These are phyloP conservation scores for Cryptococcus sp. DNA, from an alignment of 1,284 basidiomycete species.

Conservation along the genomic window DNA sequence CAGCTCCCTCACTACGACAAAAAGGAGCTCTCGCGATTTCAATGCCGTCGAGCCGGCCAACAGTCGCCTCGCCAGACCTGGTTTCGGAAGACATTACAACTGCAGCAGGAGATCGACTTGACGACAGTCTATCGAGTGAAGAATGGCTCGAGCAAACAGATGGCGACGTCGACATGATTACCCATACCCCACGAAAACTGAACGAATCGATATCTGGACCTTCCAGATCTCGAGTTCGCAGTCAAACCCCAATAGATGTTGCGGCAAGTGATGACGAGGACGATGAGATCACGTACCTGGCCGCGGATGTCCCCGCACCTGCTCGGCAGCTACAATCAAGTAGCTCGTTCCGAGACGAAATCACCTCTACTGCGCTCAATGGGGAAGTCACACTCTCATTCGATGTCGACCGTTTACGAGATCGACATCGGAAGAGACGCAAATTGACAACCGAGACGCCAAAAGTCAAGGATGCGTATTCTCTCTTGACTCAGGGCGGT, in stretches of 20 bases:
- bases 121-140: not conserved
- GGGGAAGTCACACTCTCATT: conserved; percentile 39
- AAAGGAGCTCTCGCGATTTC: too few species aligned
- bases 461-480: conserved; percentile 28
- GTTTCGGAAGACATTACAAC: too few species aligned
- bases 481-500: conserved; percentile 18
- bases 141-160: not conserved
- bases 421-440: conserved; percentile 14
- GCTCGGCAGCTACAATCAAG: too few species aligned
- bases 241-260: too few species aligned
- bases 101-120: not conserved
- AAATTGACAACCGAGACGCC: not conserved
- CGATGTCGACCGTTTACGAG: conserved; percentile 26
- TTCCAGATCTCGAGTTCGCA: too few species aligned
- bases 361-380: conserved; percentile 19
- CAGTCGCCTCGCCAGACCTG: too few species aligned
- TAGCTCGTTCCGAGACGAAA: conserved; percentile 36
- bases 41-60: too few species aligned
- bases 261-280: too few species aligned
- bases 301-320: too few species aligned
- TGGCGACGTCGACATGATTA: not conserved
- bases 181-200: not conserved
- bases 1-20: too few species aligned
- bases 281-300: too few species aligned
- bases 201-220: not conserved